phyloP scores from a whole-genome alignment of 2,329 filamentous ascomycete genomes.

The Curvularia lunata region DNA sequence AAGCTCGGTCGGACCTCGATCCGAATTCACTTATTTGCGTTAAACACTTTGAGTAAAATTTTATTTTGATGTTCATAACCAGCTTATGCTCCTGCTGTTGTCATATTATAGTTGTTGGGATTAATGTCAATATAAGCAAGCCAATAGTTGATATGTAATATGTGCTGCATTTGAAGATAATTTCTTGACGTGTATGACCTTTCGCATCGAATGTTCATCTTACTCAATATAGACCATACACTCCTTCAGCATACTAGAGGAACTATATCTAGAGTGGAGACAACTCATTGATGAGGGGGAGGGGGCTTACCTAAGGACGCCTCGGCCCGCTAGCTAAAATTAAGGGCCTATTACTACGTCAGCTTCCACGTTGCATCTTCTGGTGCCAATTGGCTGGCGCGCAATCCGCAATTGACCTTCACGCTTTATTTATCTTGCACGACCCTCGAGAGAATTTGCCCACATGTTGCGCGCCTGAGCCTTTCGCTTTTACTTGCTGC shows the following conservation, averaged over 20 bases:
- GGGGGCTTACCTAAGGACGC: conserved; percentile 9
- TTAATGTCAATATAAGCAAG: background rate
- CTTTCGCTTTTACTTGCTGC: background rate
- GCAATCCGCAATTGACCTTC: conserved; percentile 11
- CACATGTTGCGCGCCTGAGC: background rate
- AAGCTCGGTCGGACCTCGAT: no score
- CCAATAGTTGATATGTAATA: background rate
- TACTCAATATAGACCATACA: background rate
- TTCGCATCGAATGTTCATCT: background rate
- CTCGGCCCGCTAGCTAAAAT: conserved; percentile 8
- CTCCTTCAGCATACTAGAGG: background rate
- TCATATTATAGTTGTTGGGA: background rate
- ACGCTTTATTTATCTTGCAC: background rate
- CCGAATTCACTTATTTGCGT: no score
- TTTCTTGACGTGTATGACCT: background rate
- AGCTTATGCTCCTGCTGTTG: background rate
- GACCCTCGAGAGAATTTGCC: background rate
- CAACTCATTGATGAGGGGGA: background rate
- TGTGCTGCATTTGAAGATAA: background rate
- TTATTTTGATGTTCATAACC: background rate
- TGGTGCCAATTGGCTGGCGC: conserved; percentile 33
- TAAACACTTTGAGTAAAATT: no score
- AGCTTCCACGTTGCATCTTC: conserved; percentile 49
- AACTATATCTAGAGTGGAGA: background rate
- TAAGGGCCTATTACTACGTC: conserved; percentile 11